phyloP scores from a whole-genome alignment of 2,329 filamentous ascomycete species.

The Laburnicola sp. region DNA sequence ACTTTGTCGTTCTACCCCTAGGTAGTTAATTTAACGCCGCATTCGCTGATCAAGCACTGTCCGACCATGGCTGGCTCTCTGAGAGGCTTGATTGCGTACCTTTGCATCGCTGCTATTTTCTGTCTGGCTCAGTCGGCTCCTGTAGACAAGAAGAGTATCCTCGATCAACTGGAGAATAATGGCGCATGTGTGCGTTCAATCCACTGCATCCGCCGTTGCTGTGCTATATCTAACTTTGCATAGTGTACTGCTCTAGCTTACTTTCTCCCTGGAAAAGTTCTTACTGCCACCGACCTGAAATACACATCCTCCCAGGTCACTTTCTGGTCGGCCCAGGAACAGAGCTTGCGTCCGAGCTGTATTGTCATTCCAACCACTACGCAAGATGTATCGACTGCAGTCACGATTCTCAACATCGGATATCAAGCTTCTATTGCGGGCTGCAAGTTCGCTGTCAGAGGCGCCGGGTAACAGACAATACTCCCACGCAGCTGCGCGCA shows the following conservation, averaged over 20 bases:
- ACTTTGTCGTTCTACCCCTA: neutral
- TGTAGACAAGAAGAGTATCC: conserved; percentile 16
- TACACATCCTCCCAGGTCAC: conserved; percentile 21
- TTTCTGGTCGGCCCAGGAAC: conserved; percentile 26
- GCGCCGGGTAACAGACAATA: conserved; percentile 21
- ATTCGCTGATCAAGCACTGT: too few relatives aligned
- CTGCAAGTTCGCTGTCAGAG: conserved; percentile 25
- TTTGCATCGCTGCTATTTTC: neutral
- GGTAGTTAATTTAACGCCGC: neutral
- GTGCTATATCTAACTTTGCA: neutral
- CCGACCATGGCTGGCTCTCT: neutral
- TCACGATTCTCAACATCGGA: conserved; percentile 21
- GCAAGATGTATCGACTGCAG: conserved; percentile 25
- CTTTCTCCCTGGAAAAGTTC: conserved; percentile 25
- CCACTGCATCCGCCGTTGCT: neutral
- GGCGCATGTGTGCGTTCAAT: conserved; percentile 20
- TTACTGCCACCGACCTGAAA: conserved; percentile 10
- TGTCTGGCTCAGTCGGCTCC: conserved; percentile 3
- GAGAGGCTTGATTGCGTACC: neutral
- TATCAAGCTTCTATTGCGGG: conserved; percentile 18
- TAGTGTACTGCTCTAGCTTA: conserved; percentile 23
- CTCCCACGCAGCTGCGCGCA: neutral
- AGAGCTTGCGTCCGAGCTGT: conserved; percentile 21
- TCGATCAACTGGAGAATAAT: conserved; percentile 16
- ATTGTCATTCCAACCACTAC: conserved; percentile 27